Conservation (phyloP, 257 asterid species). For the Solanum clarkiae region DNA sequence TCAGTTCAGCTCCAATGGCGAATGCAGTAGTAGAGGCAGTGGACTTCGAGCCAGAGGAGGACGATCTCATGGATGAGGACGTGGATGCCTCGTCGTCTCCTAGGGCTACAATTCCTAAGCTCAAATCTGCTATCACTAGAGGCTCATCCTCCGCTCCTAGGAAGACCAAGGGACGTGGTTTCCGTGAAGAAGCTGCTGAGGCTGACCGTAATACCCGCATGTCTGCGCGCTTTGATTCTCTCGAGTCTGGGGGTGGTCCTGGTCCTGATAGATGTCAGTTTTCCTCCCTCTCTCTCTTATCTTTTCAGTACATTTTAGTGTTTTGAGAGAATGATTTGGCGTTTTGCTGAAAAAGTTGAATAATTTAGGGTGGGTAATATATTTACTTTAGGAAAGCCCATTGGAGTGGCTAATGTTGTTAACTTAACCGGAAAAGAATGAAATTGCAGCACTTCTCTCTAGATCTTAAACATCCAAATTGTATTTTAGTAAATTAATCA, state of each 20-base stretch:
- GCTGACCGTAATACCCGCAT: constrained; percentile 85
- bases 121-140: constrained; percentile 82
- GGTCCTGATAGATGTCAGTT: constrained; percentile 91
- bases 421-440: background rate
- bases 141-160: constrained; percentile 56
- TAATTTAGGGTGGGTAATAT: background rate
- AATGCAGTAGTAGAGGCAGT: constrained; percentile 69
- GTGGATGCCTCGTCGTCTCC: constrained; percentile 33
- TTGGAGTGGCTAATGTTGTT: background rate
- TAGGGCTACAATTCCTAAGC: constrained; percentile 47
- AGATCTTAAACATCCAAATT: background rate
- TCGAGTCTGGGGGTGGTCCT: constrained; percentile 80
- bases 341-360: background rate
- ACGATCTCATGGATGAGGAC: constrained; percentile 93
- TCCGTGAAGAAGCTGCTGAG: constrained; percentile 73
- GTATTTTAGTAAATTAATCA: background rate
- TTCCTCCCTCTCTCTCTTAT: background rate
- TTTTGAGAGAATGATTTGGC: background rate
- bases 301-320: background rate
- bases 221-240: constrained; percentile 80
- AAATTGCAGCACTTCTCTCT: background rate
- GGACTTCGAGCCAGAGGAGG: constrained; percentile 93
- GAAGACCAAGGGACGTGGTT: constrained; percentile 96
- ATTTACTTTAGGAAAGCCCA: background rate
- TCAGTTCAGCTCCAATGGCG: constrained; percentile 41